Evolutionary conservation across 352 stramenopile species (phyloP).

Genomic region (Phytopythium montanum): DNA sequence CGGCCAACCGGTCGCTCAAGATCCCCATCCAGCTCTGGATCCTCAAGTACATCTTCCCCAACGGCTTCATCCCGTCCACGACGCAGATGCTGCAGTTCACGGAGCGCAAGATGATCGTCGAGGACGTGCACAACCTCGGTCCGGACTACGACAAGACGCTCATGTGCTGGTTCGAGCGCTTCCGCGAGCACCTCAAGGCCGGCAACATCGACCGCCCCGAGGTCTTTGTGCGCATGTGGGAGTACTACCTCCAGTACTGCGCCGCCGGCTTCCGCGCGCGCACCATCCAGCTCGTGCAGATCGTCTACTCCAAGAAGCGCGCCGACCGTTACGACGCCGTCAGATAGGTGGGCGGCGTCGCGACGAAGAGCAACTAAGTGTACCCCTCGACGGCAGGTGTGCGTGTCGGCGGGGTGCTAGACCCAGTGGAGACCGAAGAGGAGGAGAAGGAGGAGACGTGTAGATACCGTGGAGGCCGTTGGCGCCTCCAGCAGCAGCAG

Average conservation of each 20-base stretch:
- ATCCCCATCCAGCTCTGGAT: constrained; percentile 84
- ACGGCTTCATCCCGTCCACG: constrained; percentile 80
- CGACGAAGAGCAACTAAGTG: too few relatives aligned
- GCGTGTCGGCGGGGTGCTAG: too few relatives aligned
- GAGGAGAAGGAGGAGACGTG: background rate
- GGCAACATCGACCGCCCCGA: constrained; percentile 74
- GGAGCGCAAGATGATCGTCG: constrained; percentile 76
- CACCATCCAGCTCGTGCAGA: constrained; percentile 81
- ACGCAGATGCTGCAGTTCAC: constrained; percentile 71
- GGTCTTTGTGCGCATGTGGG: constrained; percentile 87
- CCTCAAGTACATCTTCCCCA: constrained; percentile 91
- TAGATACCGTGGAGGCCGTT: background rate
- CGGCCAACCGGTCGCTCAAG: constrained; percentile 81
- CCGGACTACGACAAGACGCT: constrained; percentile 90
- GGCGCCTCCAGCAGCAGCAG: background rate
- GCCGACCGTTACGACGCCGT: constrained; percentile 72
- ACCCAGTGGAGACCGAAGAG: background rate
- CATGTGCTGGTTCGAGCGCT: constrained; percentile 86
- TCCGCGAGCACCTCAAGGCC: constrained; percentile 77
- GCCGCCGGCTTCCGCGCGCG: constrained; percentile 85
- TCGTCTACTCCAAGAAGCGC: constrained; percentile 87
- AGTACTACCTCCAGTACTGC: constrained; percentile 90
- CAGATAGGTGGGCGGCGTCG: constrained; percentile 38
- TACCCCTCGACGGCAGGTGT: background rate
- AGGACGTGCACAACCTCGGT: constrained; percentile 85